Percentiles rank a stretch among this genome's conserved stretches.
phyloP scores from a whole-genome alignment of 2,329 filamentous ascomycete species.

The Fusarium sp. region DNA sequence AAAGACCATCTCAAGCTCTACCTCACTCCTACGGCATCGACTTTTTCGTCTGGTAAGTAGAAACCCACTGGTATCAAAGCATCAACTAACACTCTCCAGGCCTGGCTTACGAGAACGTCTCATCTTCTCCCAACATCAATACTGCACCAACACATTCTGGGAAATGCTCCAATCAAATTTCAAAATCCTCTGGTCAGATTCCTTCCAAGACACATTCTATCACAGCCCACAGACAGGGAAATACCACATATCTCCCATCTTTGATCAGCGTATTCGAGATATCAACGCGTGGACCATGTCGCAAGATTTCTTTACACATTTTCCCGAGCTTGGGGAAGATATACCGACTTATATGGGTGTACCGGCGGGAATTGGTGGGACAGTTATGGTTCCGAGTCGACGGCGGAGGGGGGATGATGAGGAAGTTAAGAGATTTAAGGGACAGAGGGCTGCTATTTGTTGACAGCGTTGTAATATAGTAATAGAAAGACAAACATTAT shows the following conservation, averaged over 20 bases:
- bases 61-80: accelerated
- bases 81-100: constrained; percentile 22
- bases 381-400: neutral
- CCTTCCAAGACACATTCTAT: constrained; percentile 44
- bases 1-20: constrained; percentile 45
- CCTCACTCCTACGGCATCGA: constrained; percentile 48
- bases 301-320: constrained; percentile 42
- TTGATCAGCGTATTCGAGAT: constrained; percentile 43
- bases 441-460: constrained; percentile 14
- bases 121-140: constrained; percentile 46
- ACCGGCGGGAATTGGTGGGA: neutral
- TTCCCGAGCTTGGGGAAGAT: constrained; percentile 48
- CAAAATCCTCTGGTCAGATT: constrained; percentile 42
- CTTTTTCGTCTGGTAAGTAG: constrained; percentile 47
- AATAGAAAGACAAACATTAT: neutral
- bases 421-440: neutral
- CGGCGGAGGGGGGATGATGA: neutral
- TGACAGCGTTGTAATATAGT: neutral
- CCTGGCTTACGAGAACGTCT: constrained; percentile 47
- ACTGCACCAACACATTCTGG: constrained; percentile 48
- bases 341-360: constrained; percentile 35
- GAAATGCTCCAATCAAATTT: constrained; percentile 38
- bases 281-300: constrained; percentile 47
- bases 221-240: constrained; percentile 39
- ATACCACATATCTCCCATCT: constrained; percentile 41